Conservation (phyloP, 2,329 filamentous ascomycete species). For the Parastagonospora avenae region DNA sequence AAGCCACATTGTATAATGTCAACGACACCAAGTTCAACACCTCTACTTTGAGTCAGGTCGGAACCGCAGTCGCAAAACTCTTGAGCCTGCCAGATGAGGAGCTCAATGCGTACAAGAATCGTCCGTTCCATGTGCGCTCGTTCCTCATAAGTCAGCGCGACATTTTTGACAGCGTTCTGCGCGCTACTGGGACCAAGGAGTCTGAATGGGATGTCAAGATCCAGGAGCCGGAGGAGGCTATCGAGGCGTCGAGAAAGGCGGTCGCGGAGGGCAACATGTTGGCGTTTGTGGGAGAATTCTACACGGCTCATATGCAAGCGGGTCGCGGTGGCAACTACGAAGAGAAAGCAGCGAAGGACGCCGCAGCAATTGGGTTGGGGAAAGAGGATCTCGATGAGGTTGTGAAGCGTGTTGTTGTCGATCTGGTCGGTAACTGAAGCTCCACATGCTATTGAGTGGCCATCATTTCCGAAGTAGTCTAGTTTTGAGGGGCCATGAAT, state of each 20-base stretch:
- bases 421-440: not conserved
- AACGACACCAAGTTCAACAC: slow-evolving; percentile 6
- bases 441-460: no score
- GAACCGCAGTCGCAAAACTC: slow-evolving; percentile 1
- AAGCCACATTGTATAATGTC: slow-evolving; percentile 4
- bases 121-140: slow-evolving; percentile 35
- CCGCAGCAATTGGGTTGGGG: slow-evolving; percentile 57
- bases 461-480: no score
- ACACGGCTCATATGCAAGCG: slow-evolving; percentile 15
- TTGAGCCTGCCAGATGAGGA: slow-evolving; percentile 7
- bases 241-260: slow-evolving; percentile 52
- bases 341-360: slow-evolving; percentile 2
- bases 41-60: slow-evolving; percentile 6
- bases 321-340: slow-evolving; percentile 12
- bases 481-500: no score
- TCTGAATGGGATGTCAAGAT: slow-evolving; percentile 48
- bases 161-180: slow-evolving; percentile 4
- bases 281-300: slow-evolving; percentile 51
- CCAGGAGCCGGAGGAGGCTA: slow-evolving; percentile 55
- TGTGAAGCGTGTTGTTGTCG: slow-evolving; percentile 47
- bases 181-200: slow-evolving; percentile 6
- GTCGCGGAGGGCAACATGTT: slow-evolving; percentile 50
- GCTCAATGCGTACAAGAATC: slow-evolving; percentile 22
- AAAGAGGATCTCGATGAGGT: slow-evolving; percentile 63
- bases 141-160: slow-evolving; percentile 27